Conservation (phyloP, 2,329 filamentous ascomycete species). For the Diaporthe sp. region DNA sequence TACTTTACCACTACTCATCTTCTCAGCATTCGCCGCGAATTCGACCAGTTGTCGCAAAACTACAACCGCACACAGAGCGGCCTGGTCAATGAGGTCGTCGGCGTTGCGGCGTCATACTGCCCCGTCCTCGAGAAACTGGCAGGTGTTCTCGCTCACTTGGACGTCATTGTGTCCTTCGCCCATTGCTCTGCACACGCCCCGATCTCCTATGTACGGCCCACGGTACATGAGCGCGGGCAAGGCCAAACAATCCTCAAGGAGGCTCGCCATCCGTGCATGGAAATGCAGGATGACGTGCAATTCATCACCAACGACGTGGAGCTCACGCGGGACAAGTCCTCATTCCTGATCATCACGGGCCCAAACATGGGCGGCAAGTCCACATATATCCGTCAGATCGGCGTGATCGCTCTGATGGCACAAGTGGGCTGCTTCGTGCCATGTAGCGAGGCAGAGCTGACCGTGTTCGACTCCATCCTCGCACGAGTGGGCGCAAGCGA, state of each 20-base stretch:
- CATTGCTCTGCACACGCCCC: constrained; percentile 95
- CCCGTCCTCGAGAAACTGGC: constrained; percentile 92
- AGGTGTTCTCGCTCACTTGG: constrained; percentile 89
- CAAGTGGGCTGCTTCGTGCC: constrained; percentile 98
- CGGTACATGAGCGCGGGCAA: constrained; percentile 87
- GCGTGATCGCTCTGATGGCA: constrained; percentile 96
- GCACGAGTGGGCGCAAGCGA: constrained; percentile 96
- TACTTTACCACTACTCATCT: constrained; percentile 94
- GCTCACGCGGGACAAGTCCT: constrained; percentile 81
- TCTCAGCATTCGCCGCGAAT: constrained; percentile 85
- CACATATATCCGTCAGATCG: constrained; percentile 97
- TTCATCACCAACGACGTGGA: constrained; percentile 99
- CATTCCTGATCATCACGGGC: constrained; percentile 96
- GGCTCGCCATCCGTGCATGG: constrained; percentile 96
- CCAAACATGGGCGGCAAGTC: constrained; percentile 99
- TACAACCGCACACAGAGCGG: constrained; percentile 96
- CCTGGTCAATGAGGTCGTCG: constrained; percentile 91
- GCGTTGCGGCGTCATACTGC: constrained; percentile 93
- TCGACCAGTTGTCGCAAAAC: constrained; percentile 92
- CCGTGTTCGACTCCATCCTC: constrained; percentile 96
- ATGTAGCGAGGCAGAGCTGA: constrained; percentile 89
- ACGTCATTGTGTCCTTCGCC: constrained; percentile 94
- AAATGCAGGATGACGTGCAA: constrained; percentile 97
- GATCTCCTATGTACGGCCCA: constrained; percentile 90
- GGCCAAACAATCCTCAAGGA: constrained; percentile 93